A percentile compares a stretch with the other conserved stretches of the same genome.
Evolutionary conservation across 768 basidiomycete species (phyloP).

Genomic region (Zangia roseola): DNA sequence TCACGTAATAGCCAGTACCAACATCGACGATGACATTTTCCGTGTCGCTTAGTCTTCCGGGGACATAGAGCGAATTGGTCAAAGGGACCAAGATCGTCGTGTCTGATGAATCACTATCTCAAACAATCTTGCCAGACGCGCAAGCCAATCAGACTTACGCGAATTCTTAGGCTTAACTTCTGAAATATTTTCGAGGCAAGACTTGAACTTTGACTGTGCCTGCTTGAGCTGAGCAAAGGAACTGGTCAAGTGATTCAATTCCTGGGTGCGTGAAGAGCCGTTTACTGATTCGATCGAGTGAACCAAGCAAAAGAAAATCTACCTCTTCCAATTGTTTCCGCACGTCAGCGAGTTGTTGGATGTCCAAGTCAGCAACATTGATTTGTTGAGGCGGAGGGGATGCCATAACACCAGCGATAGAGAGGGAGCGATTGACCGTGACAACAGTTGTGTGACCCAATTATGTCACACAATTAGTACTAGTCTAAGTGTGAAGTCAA

Average conservation of each 20-base stretch:
- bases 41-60: conserved; percentile 79
- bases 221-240: conserved; percentile 92
- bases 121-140: not conserved
- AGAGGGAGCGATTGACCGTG: conserved; percentile 6
- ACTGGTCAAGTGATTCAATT: conserved; percentile 86
- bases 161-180: conserved; percentile 73
- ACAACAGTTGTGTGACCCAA: conserved; percentile 8
- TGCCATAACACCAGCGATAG: conserved; percentile 30
- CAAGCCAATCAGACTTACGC: conserved; percentile 33
- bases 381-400: conserved; percentile 62
- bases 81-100: conserved; percentile 90
- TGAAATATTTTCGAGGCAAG: conserved; percentile 77
- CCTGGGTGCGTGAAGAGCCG: conserved; percentile 45
- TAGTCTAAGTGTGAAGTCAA: no score
- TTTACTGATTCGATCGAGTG: not conserved
- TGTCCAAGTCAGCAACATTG: conserved; percentile 78
- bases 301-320: conserved; percentile 1
- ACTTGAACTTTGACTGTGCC: conserved; percentile 89
- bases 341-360: conserved; percentile 85
- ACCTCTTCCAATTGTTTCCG: conserved; percentile 93
- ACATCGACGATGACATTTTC: conserved; percentile 93
- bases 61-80: conserved; percentile 93
- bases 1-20: conserved; percentile 94
- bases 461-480: conserved; percentile 8
- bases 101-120: conserved; percentile 41